Base-by-base conservation (phyloP, 495 filamentous ascomycete genomes). In the Xylaria intraflava region DNA sequence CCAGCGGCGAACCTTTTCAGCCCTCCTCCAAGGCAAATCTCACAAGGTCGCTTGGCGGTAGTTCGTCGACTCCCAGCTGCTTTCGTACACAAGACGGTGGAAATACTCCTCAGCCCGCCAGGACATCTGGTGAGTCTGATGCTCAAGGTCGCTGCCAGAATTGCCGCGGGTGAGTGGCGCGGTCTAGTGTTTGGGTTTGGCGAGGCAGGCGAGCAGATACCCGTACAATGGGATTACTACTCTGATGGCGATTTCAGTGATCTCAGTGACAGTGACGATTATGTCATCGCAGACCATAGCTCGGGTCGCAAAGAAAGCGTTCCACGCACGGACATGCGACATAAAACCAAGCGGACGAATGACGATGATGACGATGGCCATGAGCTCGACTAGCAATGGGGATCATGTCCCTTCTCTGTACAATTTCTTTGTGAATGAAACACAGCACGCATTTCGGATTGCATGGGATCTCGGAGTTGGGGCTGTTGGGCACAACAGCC, bases 131-230 rank as follows among this genome's bases (percentile, higher is more conserved):
- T 95, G 31, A 75, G 81, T 7, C 69, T 93, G 36, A 87, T 95
- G 74, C 75, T 95, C 7, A 81, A 81, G 46, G 86, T 95, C 26
- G 88, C 90, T 2, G 83, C 86, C 0, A 81, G 79, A 33, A 87
- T 94, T 55, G 77, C 81, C 0, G 79, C 83, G 19, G 86, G 83
- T 4, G 78, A 80, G 56, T 78, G 78, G 76, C 65, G 72, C 29
- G 79, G 77, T 16, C 43, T 78, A 8, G 64, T 79, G 1, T 74
- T 73, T 31, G 78, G 76, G 6, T 58, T 65, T 26, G 72, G 69
- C 11, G 77, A 79, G 51, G 50, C 58, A 16, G 78, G 76, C 5
- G 75, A 79, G 51, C 61, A 62, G 59, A 78, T 82, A 19, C 72
- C 74, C 2, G 77, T 78, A 8, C 66, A 75, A 27, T 83, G 80